phyloP scores from a whole-genome alignment of 257 asterid species.

The Mitragyna speciosa region DNA sequence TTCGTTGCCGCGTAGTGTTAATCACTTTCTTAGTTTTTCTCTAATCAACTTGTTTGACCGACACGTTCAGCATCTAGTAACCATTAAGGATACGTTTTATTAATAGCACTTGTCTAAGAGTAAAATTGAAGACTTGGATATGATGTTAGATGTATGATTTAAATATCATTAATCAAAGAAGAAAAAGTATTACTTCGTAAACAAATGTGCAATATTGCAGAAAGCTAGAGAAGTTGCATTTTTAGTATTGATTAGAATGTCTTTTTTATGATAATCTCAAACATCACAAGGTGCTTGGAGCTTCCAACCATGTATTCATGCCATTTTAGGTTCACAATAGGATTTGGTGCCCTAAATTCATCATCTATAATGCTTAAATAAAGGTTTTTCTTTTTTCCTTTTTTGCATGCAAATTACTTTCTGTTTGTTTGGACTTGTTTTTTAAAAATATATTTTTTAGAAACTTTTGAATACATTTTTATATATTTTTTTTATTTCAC shows the following conservation, averaged over 20 bases:
- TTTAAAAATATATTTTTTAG: too few species aligned
- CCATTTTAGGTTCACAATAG: too few species aligned
- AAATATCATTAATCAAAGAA: neutral
- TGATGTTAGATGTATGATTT: neutral
- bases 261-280: neutral
- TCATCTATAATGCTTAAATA: too few species aligned
- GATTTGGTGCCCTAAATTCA: neutral
- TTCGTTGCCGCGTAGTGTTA: neutral
- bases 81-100: neutral
- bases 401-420: neutral
- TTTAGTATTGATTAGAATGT: neutral
- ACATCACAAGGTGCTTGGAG: too few species aligned
- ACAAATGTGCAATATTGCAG: neutral
- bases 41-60: conserved; percentile 4
- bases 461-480: too few species aligned
- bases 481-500: too few species aligned
- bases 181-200: neutral
- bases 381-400: too few species aligned
- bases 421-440: too few species aligned
- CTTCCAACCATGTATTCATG: neutral
- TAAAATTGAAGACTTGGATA: neutral
- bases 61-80: conserved; percentile 1
- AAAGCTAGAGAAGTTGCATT: too few species aligned
- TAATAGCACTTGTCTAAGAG: too few species aligned
- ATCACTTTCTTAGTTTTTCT: conserved; percentile 13